Evolutionary conservation across 306 rosid species (phyloP).

Genomic region (Cicer cuneatum): DNA sequence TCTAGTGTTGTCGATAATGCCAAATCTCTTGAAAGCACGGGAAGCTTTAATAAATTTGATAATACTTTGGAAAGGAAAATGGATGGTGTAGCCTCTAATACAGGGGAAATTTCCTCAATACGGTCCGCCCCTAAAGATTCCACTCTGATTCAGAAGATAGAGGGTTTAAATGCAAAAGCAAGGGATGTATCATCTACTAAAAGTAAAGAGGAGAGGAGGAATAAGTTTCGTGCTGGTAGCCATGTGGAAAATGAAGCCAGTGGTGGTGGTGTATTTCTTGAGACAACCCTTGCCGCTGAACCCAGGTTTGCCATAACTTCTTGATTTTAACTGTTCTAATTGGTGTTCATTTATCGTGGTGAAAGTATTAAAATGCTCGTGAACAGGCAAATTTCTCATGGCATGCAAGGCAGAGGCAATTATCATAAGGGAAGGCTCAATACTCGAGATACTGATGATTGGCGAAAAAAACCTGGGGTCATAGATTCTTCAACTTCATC

Average conservation of each 20-base stretch:
- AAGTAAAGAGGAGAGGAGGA: conserved; percentile 58
- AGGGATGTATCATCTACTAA: conserved; percentile 67
- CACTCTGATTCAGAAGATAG: conserved; percentile 80
- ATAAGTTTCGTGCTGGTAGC: conserved; percentile 50
- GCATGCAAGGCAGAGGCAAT: conserved; percentile 65
- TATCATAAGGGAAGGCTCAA: conserved; percentile 61
- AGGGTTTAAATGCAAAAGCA: conserved; percentile 92
- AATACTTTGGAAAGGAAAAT: conserved; percentile 54
- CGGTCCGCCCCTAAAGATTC: conserved; percentile 67
- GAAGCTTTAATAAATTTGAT: conserved; percentile 50
- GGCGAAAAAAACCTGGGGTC: conserved; percentile 60
- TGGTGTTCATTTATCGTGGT: conserved; percentile 42
- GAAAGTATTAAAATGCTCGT: conserved; percentile 50
- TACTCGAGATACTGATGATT: conserved; percentile 64
- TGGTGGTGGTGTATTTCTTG: conserved; percentile 46
- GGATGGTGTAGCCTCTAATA: conserved; percentile 55
- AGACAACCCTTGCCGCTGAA: conserved; percentile 50
- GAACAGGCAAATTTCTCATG: conserved; percentile 70
- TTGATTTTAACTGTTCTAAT: conserved; percentile 44
- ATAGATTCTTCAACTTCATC: conserved; percentile 54
- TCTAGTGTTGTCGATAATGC: conserved; percentile 51
- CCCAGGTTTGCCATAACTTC: conserved; percentile 68
- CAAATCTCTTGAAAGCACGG: conserved; percentile 52
- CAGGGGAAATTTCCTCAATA: conserved; percentile 50
- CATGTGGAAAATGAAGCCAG: conserved; percentile 54